phyloP scores from a whole-genome alignment of 805 yeast genomes.

The Saccharomycopsis babjevae region DNA sequence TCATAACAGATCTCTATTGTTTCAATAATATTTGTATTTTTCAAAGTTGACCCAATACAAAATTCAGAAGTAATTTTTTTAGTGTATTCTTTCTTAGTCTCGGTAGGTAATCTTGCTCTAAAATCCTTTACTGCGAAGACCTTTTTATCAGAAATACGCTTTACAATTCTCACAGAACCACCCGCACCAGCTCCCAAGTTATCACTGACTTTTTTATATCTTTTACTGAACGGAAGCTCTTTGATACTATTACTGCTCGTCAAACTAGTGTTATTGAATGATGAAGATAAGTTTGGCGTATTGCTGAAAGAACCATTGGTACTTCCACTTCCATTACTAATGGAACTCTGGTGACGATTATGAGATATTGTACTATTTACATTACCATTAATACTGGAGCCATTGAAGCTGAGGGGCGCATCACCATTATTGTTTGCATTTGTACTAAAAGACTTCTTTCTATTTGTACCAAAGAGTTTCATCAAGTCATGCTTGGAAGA shows the following conservation, averaged over 20 bases:
- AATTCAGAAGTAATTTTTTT: conserved; percentile 90
- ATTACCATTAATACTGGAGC: neutral
- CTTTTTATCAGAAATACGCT: conserved; percentile 52
- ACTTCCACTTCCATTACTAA: conserved; percentile 1
- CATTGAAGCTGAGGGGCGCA: neutral
- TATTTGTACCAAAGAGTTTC: conserved; percentile 9
- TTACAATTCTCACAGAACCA: conserved; percentile 73
- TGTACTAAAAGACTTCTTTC: neutral
- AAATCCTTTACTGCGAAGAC: conserved; percentile 91
- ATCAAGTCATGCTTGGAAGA: conserved; percentile 16
- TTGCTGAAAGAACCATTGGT: neutral
- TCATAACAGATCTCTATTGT: conserved; percentile 89
- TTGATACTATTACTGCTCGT: conserved; percentile 17
- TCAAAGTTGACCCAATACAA: conserved; percentile 84
- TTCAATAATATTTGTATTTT: conserved; percentile 83
- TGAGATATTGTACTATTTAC: neutral
- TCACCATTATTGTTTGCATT: neutral
- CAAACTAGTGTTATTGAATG: neutral
- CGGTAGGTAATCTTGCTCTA: conserved; percentile 63
- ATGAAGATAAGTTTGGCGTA: neutral
- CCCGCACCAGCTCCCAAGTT: conserved; percentile 94
- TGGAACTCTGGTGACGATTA: neutral
- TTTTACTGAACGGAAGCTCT: conserved; percentile 51
- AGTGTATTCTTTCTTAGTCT: conserved; percentile 75
- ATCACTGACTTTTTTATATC: conserved; percentile 77